Base-by-base conservation (phyloP, 2,329 filamentous ascomycete species). In the Uncinocarpus reesii region DNA sequence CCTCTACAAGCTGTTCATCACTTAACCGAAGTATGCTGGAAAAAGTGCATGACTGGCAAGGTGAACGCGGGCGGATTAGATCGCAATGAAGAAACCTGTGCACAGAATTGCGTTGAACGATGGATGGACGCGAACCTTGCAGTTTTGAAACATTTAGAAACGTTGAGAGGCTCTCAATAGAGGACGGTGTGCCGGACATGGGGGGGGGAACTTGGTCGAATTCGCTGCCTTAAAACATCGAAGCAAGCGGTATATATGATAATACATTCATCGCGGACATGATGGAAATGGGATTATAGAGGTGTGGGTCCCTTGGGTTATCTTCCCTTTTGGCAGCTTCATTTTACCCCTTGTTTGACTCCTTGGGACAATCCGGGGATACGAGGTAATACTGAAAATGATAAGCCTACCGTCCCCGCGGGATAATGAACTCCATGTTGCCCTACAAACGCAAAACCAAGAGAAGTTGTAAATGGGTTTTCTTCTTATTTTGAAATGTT, bases 21-120 rank as follows among this genome's bases (percentile, higher is more conserved):
- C 56, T 70, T 84, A 29, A 80, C 79, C 36, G 84, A 92, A 60
- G 78, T 84, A 52, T 98, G 92, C 78, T 98, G 89, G 81, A 87
- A 82, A 64, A 96, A 95, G 72, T 98, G 92, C 74, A 75, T 95
- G 52, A 83, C 84, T 7, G 74, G 80, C 47, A 75, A 74, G 50
- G 83, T 95, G 64, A 81, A 81, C 57, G 77, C 75, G 52, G 78
- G 80, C 23, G 78, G 80, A 59, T 73, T 98, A 56, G 86, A 93
- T 57, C 78, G 76, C 60, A 72, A 69, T 53, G 92, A 98, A 71
- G 83, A 92, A 71, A 70, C 74, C 7, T 98, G 92, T 67, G 77
- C 95, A 65, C 75, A 81, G 65, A 95, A 95, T 73, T 98, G 92
- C 62, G 88, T 96, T 49, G 86, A 95, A 60, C 77, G 92, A 49